Conservation (phyloP, 352 stramenopile species). For the Aphanomyces astaci region DNA sequence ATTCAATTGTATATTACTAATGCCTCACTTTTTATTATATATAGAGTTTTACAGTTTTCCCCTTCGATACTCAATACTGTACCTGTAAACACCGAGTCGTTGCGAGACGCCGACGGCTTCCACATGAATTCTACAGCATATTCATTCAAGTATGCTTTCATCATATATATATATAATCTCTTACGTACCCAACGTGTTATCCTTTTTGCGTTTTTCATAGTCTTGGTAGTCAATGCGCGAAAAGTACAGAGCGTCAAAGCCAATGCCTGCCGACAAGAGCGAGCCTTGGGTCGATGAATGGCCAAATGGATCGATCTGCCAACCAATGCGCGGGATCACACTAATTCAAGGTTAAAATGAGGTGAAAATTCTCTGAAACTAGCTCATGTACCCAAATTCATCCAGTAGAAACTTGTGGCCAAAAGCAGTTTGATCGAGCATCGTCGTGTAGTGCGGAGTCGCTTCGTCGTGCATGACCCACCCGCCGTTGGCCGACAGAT, state of each 20-base stretch:
- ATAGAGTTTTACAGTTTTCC: too few species aligned
- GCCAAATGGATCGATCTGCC: slow-evolving; percentile 98
- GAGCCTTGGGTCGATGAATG: slow-evolving; percentile 88
- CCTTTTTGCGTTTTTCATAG: slow-evolving; percentile 80
- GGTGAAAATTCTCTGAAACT: not conserved
- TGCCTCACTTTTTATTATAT: too few species aligned
- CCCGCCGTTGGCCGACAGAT: slow-evolving; percentile 92
- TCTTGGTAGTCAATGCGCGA: slow-evolving; percentile 98
- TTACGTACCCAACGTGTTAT: slow-evolving; percentile 56
- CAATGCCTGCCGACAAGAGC: slow-evolving; percentile 84
- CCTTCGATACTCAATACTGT: too few species aligned
- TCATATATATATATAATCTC: too few species aligned
- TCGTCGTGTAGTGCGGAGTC: slow-evolving; percentile 92
- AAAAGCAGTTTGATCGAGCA: slow-evolving; percentile 98
- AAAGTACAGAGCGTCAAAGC: slow-evolving; percentile 96
- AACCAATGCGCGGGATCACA: slow-evolving; percentile 90
- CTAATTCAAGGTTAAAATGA: too few species aligned
- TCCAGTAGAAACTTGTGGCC: slow-evolving; percentile 92
- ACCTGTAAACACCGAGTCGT: slow-evolving; percentile 34
- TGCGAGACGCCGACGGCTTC: slow-evolving; percentile 82
- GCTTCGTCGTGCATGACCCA: slow-evolving; percentile 99
- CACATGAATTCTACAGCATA: slow-evolving; percentile 90
- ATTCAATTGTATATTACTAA: too few species aligned
- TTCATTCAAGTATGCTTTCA: too few species aligned
- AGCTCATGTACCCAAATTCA: slow-evolving; percentile 67